Evolutionary conservation across 495 filamentous ascomycete species (phyloP).

Genomic region (Neohortaea acidophila): DNA sequence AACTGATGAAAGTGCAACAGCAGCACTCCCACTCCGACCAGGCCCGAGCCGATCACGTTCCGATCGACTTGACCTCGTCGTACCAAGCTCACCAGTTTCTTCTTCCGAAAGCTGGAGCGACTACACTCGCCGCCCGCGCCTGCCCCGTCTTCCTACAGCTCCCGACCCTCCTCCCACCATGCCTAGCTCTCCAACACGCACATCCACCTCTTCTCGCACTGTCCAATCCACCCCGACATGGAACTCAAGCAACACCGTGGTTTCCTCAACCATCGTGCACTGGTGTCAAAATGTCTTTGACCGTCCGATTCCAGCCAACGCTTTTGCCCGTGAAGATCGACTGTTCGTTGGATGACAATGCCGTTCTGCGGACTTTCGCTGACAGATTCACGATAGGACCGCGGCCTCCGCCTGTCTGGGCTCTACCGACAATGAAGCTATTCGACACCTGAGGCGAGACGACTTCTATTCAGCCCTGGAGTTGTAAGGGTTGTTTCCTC

Average conservation of each 20-base stretch:
- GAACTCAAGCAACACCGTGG: constrained; percentile 16
- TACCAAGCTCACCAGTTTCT: too few species aligned
- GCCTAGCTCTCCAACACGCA: constrained; percentile 23
- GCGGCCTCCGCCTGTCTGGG: constrained; percentile 28
- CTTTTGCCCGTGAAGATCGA: constrained; percentile 28
- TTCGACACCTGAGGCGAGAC: constrained; percentile 25
- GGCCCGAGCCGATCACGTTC: too few species aligned
- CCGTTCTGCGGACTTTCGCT: constrained; percentile 8
- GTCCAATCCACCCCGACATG: constrained; percentile 17
- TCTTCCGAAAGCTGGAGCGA: too few species aligned
- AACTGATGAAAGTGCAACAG: too few species aligned
- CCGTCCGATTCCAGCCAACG: constrained; percentile 27
- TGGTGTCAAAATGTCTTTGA: constrained; percentile 40
- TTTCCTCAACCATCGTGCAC: constrained; percentile 23
- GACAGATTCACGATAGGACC: constrained; percentile 7
- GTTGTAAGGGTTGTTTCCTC: constrained; percentile 24
- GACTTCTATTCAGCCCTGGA: constrained; percentile 29
- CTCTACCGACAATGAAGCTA: constrained; percentile 27
- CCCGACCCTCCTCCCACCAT: constrained; percentile 21
- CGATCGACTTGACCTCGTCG: too few species aligned
- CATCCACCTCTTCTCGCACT: constrained; percentile 14
- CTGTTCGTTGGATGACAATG: constrained; percentile 24
- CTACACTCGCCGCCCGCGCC: not conserved
- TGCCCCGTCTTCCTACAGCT: constrained; percentile 8
- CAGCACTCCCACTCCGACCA: constrained; percentile 1